These are phyloP conservation scores for Azolla pinnata DNA, from an alignment of 75 land plant species.

Conservation along the genomic window DNA sequence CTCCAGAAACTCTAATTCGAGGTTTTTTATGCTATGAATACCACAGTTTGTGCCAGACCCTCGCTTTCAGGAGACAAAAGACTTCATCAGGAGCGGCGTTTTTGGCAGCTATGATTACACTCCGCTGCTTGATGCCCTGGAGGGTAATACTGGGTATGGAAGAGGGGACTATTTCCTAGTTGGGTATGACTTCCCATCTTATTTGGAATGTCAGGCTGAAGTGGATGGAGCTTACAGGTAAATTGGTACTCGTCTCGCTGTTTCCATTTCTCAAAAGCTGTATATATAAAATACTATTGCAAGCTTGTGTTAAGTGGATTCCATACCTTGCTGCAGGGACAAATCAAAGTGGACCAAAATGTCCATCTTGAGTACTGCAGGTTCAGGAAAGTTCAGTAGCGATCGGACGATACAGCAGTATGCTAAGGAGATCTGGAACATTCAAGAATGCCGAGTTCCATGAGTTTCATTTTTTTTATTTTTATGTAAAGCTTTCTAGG, in stretches of 20 bases:
- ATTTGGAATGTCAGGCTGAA: slow-evolving; percentile 74
- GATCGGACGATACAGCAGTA: slow-evolving; percentile 29
- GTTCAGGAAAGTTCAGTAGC: slow-evolving; percentile 34
- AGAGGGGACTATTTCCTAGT: slow-evolving; percentile 95
- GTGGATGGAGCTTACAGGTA: slow-evolving; percentile 92
- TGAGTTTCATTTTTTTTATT: no score
- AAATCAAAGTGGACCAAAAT: slow-evolving; percentile 12
- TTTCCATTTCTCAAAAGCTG: not conserved
- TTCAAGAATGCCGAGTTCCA: slow-evolving; percentile 16
- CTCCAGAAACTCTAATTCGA: not conserved
- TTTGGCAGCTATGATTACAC: slow-evolving; percentile 86
- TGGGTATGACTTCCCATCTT: slow-evolving; percentile 87
- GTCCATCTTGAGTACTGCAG: slow-evolving; percentile 26
- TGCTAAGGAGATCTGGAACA: slow-evolving; percentile 31
- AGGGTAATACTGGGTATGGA: slow-evolving; percentile 87
- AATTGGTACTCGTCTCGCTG: not conserved
- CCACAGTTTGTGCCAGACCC: slow-evolving; percentile 82
- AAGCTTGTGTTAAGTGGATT: not conserved
- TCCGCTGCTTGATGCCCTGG: slow-evolving; percentile 80
- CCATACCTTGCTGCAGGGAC: slow-evolving; percentile 8
- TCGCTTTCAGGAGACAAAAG: slow-evolving; percentile 82
- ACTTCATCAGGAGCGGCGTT: slow-evolving; percentile 63
- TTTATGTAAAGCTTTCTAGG: no score
- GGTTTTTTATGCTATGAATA: not conserved
- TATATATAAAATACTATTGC: no score